Conservation (phyloP, 2,329 filamentous ascomycete species). For the Xylariaceae sp. region DNA sequence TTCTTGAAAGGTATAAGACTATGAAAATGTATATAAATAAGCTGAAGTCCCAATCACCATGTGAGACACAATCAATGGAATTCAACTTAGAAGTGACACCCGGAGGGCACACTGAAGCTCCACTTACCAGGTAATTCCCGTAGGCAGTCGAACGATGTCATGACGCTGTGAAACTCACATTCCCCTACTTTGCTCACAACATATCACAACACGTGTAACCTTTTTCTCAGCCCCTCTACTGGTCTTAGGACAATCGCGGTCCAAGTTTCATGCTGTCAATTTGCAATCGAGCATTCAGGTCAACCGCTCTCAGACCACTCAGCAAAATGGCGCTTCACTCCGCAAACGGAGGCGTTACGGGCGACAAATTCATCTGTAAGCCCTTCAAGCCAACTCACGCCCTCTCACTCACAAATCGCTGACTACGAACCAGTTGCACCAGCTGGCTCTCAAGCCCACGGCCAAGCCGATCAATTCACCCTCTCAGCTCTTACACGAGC, state of each 20-base stretch:
- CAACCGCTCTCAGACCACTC: conserved; percentile 7
- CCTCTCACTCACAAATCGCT: not conserved
- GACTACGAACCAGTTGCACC: conserved; percentile 52
- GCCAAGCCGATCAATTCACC: conserved; percentile 74
- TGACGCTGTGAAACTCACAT: no score
- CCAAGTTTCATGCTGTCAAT: conserved; percentile 11
- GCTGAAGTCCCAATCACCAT: no score
- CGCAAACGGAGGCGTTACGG: conserved; percentile 11
- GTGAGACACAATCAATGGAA: no score
- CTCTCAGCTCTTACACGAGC: conserved; percentile 54
- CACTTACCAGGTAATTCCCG: no score
- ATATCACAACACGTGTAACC: no score
- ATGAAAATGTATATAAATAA: no score
- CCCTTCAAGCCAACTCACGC: conserved; percentile 1
- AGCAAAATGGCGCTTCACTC: conserved; percentile 28
- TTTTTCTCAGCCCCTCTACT: no score
- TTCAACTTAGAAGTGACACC: no score
- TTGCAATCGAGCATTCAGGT: not conserved
- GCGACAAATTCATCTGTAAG: conserved; percentile 27
- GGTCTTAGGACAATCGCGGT: not conserved
- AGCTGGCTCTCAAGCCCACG: conserved; percentile 51
- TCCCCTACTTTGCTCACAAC: no score
- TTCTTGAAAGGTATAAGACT: no score
- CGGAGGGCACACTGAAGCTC: no score
- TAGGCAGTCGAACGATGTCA: no score